Evolutionary conservation across 208 protist species (phyloP).

Genomic region (Herpetomonas tarakana): DNA sequence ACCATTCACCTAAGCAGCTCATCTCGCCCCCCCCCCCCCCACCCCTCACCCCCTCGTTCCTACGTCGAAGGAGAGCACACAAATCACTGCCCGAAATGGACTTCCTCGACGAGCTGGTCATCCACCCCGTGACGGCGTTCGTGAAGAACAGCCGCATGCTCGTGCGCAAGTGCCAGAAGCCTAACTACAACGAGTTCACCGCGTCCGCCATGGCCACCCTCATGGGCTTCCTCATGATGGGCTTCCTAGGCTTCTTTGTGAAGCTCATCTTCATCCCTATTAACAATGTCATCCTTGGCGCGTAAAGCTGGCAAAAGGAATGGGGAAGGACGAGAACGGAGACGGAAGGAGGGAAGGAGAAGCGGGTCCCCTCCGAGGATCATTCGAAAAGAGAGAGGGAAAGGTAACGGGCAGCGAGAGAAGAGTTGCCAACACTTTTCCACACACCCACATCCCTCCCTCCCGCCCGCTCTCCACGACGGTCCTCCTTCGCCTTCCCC

Average conservation of each 20-base stretch:
- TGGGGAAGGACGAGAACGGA: background rate
- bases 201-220: constrained; percentile 80
- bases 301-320: constrained; percentile 19
- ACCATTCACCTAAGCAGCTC: too few species aligned
- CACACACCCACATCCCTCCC: too few species aligned
- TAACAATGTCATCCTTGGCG: constrained; percentile 94
- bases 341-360: constrained; percentile 3
- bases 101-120: constrained; percentile 75
- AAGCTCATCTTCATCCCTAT: constrained; percentile 96
- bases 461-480: too few species aligned
- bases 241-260: constrained; percentile 95
- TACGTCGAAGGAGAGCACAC: too few species aligned
- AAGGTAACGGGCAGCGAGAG: too few species aligned
- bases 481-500: too few species aligned
- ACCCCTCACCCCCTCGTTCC: too few species aligned
- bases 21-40: too few species aligned
- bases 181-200: constrained; percentile 93
- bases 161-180: constrained; percentile 90
- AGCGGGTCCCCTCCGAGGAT: background rate
- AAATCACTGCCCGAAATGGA: too few species aligned
- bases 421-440: too few species aligned
- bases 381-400: background rate
- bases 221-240: constrained; percentile 93
- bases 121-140: constrained; percentile 79
- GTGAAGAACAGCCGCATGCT: constrained; percentile 88